These are phyloP conservation scores for Daldinia concentrica DNA, from an alignment of 495 filamentous ascomycete genomes.

Conservation along the genomic window DNA sequence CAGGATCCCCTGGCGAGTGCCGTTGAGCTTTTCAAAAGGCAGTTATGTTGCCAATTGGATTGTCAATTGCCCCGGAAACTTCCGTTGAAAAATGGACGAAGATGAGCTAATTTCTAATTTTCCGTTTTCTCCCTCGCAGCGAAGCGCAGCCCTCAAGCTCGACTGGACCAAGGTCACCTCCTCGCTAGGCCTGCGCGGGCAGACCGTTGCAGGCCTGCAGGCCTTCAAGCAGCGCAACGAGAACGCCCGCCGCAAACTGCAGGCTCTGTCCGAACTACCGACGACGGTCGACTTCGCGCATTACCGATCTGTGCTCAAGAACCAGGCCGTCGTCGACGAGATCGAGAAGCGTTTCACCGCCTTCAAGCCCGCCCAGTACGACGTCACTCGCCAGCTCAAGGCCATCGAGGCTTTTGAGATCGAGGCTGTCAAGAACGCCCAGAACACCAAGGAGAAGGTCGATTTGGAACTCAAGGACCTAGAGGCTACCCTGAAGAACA, in stretches of 20 bases:
- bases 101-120: conserved; percentile 61
- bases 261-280: conserved; percentile 77
- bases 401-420: conserved; percentile 97
- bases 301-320: conserved; percentile 93
- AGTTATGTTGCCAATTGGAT: conserved; percentile 26
- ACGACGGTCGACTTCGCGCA: conserved; percentile 89
- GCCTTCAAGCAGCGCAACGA: conserved; percentile 99
- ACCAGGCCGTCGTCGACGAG: conserved; percentile 92
- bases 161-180: conserved; percentile 93
- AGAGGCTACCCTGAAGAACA: conserved; percentile 93
- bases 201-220: conserved; percentile 87
- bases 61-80: conserved; percentile 18
- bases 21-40: background rate
- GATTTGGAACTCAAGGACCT: conserved; percentile 92
- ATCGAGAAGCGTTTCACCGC: conserved; percentile 90
- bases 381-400: conserved; percentile 90
- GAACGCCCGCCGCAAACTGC: conserved; percentile 92
- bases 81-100: conserved; percentile 2
- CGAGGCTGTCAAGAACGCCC: conserved; percentile 94
- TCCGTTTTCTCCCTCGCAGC: conserved; percentile 62
- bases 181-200: conserved; percentile 94
- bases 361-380: conserved; percentile 92
- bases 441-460: conserved; percentile 94
- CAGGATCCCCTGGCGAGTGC: background rate
- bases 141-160: conserved; percentile 98